Conservation (phyloP, 2,329 filamentous ascomycete genomes). For the Arachnomyces sp. region DNA sequence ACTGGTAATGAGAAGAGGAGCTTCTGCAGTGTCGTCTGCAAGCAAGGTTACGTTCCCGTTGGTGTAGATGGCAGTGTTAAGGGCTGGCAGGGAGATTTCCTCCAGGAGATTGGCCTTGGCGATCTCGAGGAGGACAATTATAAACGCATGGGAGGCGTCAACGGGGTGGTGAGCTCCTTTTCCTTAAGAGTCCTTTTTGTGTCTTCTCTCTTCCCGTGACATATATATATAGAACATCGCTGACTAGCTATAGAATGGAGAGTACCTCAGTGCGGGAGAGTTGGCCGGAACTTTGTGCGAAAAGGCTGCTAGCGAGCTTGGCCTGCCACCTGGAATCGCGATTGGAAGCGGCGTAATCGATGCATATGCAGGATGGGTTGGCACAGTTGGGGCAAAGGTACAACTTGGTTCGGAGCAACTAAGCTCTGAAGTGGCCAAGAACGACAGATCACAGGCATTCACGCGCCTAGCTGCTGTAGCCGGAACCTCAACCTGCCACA, state of each 20-base stretch:
- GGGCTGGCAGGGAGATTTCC: slow-evolving; percentile 96
- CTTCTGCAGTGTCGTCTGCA: slow-evolving; percentile 94
- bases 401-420: slow-evolving; percentile 62
- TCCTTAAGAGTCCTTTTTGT: slow-evolving; percentile 20
- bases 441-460: slow-evolving; percentile 88
- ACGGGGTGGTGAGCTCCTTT: slow-evolving; percentile 75
- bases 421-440: slow-evolving; percentile 60
- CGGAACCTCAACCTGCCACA: slow-evolving; percentile 92
- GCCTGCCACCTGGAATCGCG: slow-evolving; percentile 77
- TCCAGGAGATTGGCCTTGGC: slow-evolving; percentile 74
- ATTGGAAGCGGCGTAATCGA: slow-evolving; percentile 96
- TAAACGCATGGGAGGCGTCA: slow-evolving; percentile 85
- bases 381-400: slow-evolving; percentile 95
- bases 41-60: slow-evolving; percentile 94
- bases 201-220: slow-evolving; percentile 5
- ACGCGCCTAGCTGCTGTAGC: slow-evolving; percentile 88
- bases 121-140: slow-evolving; percentile 82
- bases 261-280: slow-evolving; percentile 86
- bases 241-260: slow-evolving; percentile 62
- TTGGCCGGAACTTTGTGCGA: slow-evolving; percentile 78
- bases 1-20: slow-evolving; percentile 87
- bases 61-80: slow-evolving; percentile 95
- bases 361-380: slow-evolving; percentile 97
- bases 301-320: slow-evolving; percentile 73
- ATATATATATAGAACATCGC: not conserved